Base-by-base conservation (phyloP, 352 stramenopile genomes). In the Globisporangium lucens region DNA sequence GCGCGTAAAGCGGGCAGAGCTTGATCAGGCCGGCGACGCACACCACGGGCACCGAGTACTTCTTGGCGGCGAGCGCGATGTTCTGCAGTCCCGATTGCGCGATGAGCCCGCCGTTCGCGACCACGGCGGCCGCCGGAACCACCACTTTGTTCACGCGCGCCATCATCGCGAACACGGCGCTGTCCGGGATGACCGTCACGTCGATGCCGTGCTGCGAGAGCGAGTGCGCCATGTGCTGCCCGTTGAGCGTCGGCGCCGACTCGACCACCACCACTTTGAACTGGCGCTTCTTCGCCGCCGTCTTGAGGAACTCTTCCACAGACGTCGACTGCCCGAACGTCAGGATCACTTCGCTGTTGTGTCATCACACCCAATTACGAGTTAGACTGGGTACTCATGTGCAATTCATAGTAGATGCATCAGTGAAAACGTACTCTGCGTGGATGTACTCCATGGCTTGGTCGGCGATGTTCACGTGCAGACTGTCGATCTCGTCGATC, bases 81-180 rank as follows among this genome's bases (percentile, higher is more conserved):
- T 99, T 97, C 67, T 99, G 95, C 51, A 93, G 95, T 3, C 97
- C 97, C 51, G 90, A 97, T 49, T 97, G 84, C 7, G 94, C 94
- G 70, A 99, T 98, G 6, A 99, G 78, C 5, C 97, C 97, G 38
- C 97, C 97, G 73, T 99, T 99, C 9, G 97, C 97, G 56, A 99
- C 88, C 30, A 99, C 95, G 10, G 97, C 97, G 47, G 97, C 92
- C 3, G 97, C 95, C 7, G 94, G 91, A n/a, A 99, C 80, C 53
- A 98, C 87, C 15, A 98, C 92, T 78, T 99, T 99, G 84, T 99
- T 99, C 38, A 99, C 96, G 29, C 97, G 89, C 22, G 96, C 94
- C 97, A 99, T 99, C 71, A 99, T 95, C 15, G 96, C 97, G 73
- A 98, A 99, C 43, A 98, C 95, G 6, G 96, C 96, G 67, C 91